Evolutionary conservation across 306 rosid genomes (phyloP).

Genomic region (Purshia tridentata): DNA sequence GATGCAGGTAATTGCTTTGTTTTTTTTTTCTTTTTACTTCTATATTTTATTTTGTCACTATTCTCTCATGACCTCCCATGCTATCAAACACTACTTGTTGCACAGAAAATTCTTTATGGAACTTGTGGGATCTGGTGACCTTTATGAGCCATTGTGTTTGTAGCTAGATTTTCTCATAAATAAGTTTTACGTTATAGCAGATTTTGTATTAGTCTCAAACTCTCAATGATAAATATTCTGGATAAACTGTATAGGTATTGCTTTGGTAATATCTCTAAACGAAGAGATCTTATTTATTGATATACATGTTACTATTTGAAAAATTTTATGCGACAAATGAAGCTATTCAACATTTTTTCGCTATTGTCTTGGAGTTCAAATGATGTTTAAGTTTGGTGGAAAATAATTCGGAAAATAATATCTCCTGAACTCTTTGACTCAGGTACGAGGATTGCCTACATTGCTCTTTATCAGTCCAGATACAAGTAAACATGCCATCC

Average conservation of each 20-base stretch:
- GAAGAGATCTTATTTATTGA: neutral
- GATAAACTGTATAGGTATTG: conserved; percentile 10
- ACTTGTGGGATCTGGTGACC: neutral
- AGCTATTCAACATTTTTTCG: neutral
- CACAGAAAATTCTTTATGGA: conserved; percentile 7
- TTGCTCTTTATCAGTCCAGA: conserved; percentile 78
- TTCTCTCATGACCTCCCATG: neutral
- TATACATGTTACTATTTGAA: neutral
- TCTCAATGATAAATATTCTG: neutral
- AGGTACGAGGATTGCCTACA: conserved; percentile 93
- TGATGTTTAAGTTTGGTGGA: neutral
- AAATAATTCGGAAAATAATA: neutral
- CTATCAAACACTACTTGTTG: neutral
- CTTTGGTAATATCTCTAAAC: conserved; percentile 1
- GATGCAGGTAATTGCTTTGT: conserved; percentile 67
- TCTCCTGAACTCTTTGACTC: conserved; percentile 12
- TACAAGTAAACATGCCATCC: conserved; percentile 76
- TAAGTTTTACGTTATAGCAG: neutral
- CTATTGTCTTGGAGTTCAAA: neutral
- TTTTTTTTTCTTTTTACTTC: too few species aligned
- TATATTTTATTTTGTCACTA: neutral
- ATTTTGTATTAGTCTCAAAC: neutral
- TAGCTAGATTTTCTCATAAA: neutral
- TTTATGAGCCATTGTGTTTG: neutral
- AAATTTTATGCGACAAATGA: neutral